Evolutionary conservation across 2,329 filamentous ascomycete genomes (phyloP), one percentile per base, ranked within the genome.

Genomic region (Diaporthe citri): DNA sequence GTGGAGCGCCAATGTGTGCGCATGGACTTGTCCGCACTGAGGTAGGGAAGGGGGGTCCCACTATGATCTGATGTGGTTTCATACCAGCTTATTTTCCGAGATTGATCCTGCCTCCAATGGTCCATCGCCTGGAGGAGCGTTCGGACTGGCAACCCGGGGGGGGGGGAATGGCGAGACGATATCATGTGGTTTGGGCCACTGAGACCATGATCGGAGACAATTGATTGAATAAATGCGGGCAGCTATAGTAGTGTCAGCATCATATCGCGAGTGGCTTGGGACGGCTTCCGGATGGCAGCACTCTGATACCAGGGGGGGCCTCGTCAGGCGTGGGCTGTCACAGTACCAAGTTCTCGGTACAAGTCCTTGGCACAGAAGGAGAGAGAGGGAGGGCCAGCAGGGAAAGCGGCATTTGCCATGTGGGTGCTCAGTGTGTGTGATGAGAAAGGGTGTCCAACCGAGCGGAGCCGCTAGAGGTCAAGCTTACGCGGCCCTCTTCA

Each of bases 401-500:
- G 31, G 28, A 46, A 55, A 56, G 39, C 51, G 48, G 64, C 72
- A 64, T 34, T 70, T 74, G 74, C 74, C 74, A 76, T 76, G 74
- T 76, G 72, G 67, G 59, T 72, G 59, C 67, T 17, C 13, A 51
- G 31, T 36, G 25, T 56, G 72, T 72, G 39, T 51, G 34, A 69
- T 55, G 48, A 22, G 43, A 67, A 69, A 51, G 31, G 64, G 46
- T n/a, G 41, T 72, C 60, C 75, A 72, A 41, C 39, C 67, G 51
- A 75, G 75, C 73, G 75, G 75, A 75, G 75, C 75, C 75, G 75
- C 75, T 76, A 76, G 56, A 71, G 46, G 52, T 70, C 69, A 72
- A 75, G 75, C 75, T 76, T 74, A 76, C 75, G 75, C 75, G 75
- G 72, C 75, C 75, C 71, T 67, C 64, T 74, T 56, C 20, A 55